phyloP scores from a whole-genome alignment of 768 basidiomycete species.

The Dioszegia hungarica region DNA sequence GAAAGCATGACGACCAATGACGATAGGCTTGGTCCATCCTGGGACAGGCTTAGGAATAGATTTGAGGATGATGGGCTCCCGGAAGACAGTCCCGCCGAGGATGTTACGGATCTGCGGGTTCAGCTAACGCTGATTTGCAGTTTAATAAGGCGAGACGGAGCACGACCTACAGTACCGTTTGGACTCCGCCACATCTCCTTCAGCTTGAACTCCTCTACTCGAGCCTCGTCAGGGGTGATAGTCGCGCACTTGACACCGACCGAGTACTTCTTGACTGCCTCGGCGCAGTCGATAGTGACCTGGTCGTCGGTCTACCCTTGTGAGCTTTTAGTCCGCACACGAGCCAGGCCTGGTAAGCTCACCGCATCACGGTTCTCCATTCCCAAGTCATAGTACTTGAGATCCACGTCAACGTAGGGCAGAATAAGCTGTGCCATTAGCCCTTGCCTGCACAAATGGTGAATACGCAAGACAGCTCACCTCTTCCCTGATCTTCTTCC shows the following conservation, averaged over 20 bases:
- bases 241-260: slow-evolving; percentile 99
- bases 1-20: slow-evolving; percentile 94
- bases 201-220: slow-evolving; percentile 92
- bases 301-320: slow-evolving; percentile 85
- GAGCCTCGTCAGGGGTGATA: slow-evolving; percentile 95
- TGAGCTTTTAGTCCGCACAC: too few species aligned
- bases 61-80: slow-evolving; percentile 90
- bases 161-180: slow-evolving; percentile 83
- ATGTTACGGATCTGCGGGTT: slow-evolving; percentile 79
- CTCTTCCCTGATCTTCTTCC: slow-evolving; percentile 96
- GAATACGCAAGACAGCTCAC: slow-evolving; percentile 55
- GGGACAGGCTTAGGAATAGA: slow-evolving; percentile 90
- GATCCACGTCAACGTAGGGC: slow-evolving; percentile 88
- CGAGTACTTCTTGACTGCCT: slow-evolving; percentile 87
- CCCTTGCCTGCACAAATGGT: slow-evolving; percentile 41
- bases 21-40: slow-evolving; percentile 94
- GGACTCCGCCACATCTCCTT: slow-evolving; percentile 99
- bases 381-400: slow-evolving; percentile 98
- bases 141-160: neutral
- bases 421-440: slow-evolving; percentile 64
- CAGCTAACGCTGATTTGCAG: neutral
- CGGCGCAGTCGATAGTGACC: slow-evolving; percentile 86
- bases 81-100: slow-evolving; percentile 95
- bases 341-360: too few species aligned
- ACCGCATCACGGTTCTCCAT: slow-evolving; percentile 87